A percentile compares a stretch with the other conserved stretches of the same genome.
Evolutionary conservation across 2,329 filamentous ascomycete species (phyloP).

Genomic region (Fusarium floridanum): DNA sequence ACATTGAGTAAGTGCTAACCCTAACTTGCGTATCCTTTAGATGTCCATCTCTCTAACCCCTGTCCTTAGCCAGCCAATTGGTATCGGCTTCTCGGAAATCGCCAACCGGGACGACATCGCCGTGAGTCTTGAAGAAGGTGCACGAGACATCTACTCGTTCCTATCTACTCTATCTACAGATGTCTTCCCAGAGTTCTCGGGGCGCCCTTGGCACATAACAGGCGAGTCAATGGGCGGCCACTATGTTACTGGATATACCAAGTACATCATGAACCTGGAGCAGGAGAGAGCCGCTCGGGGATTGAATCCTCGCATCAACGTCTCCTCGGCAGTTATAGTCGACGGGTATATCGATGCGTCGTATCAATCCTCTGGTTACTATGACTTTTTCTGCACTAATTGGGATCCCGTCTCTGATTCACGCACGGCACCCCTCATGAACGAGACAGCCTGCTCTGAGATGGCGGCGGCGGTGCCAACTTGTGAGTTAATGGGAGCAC

Average conservation of each 20-base stretch:
- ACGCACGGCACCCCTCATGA: slow-evolving; percentile 23
- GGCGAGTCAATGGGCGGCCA: slow-evolving; percentile 38
- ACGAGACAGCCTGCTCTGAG: not conserved
- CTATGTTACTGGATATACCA: slow-evolving; percentile 31
- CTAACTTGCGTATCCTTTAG: not conserved
- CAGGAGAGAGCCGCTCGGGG: not conserved
- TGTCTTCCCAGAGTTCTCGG: slow-evolving; percentile 22
- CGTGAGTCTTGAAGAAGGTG: slow-evolving; percentile 20
- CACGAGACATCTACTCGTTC: slow-evolving; percentile 20
- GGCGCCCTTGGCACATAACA: slow-evolving; percentile 30
- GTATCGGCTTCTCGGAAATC: slow-evolving; percentile 34
- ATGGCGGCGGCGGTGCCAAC: slow-evolving; percentile 29
- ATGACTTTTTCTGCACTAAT: slow-evolving; percentile 29
- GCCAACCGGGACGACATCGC: slow-evolving; percentile 24
- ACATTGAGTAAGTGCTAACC: slow-evolving; percentile 20
- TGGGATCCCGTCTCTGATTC: slow-evolving; percentile 2
- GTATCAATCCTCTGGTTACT: slow-evolving; percentile 5
- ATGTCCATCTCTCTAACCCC: not conserved
- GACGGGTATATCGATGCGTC: slow-evolving; percentile 33
- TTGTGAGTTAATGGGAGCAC: slow-evolving; percentile 8
- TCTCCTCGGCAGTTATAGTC: slow-evolving; percentile 23
- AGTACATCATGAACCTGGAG: slow-evolving; percentile 17
- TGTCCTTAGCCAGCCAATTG: slow-evolving; percentile 21
- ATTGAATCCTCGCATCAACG: not conserved
- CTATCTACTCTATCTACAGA: slow-evolving; percentile 13